Evolutionary conservation across 2,329 filamentous ascomycete genomes (phyloP).

Genomic region (Fusarium keratoplasticum): DNA sequence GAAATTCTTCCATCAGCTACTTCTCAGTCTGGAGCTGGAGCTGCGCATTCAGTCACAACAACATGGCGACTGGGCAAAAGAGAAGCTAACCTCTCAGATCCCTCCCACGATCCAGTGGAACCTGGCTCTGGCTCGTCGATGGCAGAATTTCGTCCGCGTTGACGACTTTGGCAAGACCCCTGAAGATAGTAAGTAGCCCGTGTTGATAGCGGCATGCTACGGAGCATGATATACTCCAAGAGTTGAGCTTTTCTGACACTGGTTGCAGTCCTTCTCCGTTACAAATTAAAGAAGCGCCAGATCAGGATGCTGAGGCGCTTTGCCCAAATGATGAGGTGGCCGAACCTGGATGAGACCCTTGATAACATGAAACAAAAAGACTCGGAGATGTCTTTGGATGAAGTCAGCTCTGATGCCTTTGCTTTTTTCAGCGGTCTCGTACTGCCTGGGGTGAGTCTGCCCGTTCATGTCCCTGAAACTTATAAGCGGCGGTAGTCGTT

Average conservation of each 20-base stretch:
- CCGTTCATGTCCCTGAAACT: neutral
- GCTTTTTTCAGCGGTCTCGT: constrained; percentile 82
- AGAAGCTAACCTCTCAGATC: constrained; percentile 72
- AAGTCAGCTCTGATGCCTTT: constrained; percentile 76
- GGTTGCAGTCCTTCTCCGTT: constrained; percentile 67
- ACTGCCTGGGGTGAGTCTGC: constrained; percentile 70
- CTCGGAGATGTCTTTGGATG: constrained; percentile 66
- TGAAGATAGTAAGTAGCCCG: constrained; percentile 58
- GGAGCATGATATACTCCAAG: neutral
- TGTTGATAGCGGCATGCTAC: neutral
- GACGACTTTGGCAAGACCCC: constrained; percentile 67
- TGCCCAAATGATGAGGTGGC: constrained; percentile 81
- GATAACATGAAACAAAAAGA: constrained; percentile 71
- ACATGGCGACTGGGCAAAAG: constrained; percentile 72
- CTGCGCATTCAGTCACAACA: constrained; percentile 73
- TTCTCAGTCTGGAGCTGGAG: constrained; percentile 79
- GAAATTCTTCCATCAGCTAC: constrained; percentile 80
- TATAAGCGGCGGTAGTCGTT: neutral
- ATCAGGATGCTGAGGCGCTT: constrained; percentile 76
- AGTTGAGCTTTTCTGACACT: neutral
- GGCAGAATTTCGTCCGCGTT: constrained; percentile 77
- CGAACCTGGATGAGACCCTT: constrained; percentile 74
- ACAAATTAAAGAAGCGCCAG: constrained; percentile 74
- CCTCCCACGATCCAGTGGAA: constrained; percentile 80
- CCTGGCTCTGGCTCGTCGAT: constrained; percentile 77